Evolutionary conservation across 345 rosid species (phyloP), one percentile per base, ranked within the genome.

Genomic region (Syzygium grande): DNA sequence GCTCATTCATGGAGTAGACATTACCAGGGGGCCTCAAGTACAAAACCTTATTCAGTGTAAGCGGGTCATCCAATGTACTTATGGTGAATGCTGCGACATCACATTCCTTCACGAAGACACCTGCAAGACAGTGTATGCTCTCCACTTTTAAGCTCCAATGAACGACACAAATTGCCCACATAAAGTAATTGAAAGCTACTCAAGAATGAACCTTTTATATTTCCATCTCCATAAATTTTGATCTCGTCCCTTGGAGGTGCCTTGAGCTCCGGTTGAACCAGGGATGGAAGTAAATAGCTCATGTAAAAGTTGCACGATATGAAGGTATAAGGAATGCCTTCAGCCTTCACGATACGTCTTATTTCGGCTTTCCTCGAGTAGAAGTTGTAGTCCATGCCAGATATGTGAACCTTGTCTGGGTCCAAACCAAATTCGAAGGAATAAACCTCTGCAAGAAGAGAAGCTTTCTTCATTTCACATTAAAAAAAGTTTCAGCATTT

Each of bases 361-460:
- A 97, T 94, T 93, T 97, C 96, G 13, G 93, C 89, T 91, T 91
- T 96, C 84, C 91, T 89, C 0, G 93, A 87, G 85, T 96, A 97
- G 92, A 95, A 97, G 41, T 90, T 89, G 56, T 93, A 80, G 88
- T 91, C 96, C 89, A 97, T 89, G 87, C 89, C 94, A 6, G 93
- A 91, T 86, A 97, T 90, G 88, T 92, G 96, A 78, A 88, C 87
- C 92, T 92, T 94, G 56, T 95, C 95, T 5, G 98, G 93, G 91
- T 97, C 93, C 52, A 93, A 91, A 88, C 99, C 99, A 86, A 94
- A 97, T 77, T 97, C 3, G 98, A 94, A 68, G 98, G 99, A 73
- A 97, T 90, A 90, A 97, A 97, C 91, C 95, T 95, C 99, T 97
- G 91, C 86, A 92, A 90, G 56, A 52, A 85, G 79, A 77, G 30